A percentile compares a stretch with the other conserved stretches of the same genome.
Evolutionary conservation across 2,329 filamentous ascomycete species (phyloP).

Genomic region (Exophiala oligosperma): DNA sequence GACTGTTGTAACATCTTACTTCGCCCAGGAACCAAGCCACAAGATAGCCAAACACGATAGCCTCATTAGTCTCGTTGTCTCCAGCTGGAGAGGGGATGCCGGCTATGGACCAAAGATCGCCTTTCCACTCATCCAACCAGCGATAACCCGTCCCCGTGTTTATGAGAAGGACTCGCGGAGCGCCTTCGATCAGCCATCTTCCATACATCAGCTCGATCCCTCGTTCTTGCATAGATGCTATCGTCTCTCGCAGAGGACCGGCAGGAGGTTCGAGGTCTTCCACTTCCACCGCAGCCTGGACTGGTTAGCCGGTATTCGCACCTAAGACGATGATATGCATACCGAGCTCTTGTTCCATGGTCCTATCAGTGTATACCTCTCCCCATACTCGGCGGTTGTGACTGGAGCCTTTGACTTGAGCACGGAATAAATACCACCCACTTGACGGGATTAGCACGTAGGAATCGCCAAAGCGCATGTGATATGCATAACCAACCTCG

Average conservation of each 20-base stretch:
- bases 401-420: slow-evolving; percentile 98
- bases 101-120: slow-evolving; percentile 88
- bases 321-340: slow-evolving; percentile 39
- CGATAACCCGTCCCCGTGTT: slow-evolving; percentile 91
- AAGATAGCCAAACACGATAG: slow-evolving; percentile 95
- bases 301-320: slow-evolving; percentile 21
- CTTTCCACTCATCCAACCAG: slow-evolving; percentile 94
- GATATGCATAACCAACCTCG: slow-evolving; percentile 61
- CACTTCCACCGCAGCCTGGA: slow-evolving; percentile 91
- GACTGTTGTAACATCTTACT: slow-evolving; percentile 55
- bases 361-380: slow-evolving; percentile 91
- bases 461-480: not conserved
- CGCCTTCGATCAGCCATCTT: slow-evolving; percentile 95
- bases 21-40: slow-evolving; percentile 98
- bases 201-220: slow-evolving; percentile 90
- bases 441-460: slow-evolving; percentile 47
- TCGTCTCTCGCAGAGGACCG: slow-evolving; percentile 75
- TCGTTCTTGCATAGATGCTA: slow-evolving; percentile 88
- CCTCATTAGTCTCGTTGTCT: slow-evolving; percentile 95
- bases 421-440: slow-evolving; percentile 98
- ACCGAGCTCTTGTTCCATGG: slow-evolving; percentile 90
- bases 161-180: slow-evolving; percentile 88
- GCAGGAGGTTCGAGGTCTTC: slow-evolving; percentile 86
- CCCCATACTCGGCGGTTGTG: slow-evolving; percentile 97
- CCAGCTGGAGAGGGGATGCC: slow-evolving; percentile 90